Percentiles rank a stretch among this genome's conserved stretches.
phyloP scores from a whole-genome alignment of 192 early-diverging fungal genomes.

The Kickxella alabastrina region DNA sequence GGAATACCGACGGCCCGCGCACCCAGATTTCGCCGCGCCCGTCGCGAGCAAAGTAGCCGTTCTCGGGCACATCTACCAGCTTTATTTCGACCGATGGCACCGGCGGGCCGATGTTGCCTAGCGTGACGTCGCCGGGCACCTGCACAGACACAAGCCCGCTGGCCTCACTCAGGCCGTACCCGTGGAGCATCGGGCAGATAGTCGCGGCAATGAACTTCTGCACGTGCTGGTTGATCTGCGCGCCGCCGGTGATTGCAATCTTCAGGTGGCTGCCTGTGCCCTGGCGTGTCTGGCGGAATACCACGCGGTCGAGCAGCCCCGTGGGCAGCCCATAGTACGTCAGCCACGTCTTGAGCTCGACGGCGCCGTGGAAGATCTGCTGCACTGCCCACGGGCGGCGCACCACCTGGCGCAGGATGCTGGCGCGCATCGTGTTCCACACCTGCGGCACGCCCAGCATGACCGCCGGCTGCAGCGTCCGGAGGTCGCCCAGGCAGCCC shows the following conservation, averaged over 20 bases:
- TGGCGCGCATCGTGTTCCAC: conserved; percentile 86
- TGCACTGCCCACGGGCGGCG: conserved; percentile 53
- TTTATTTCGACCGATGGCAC: conserved; percentile 75
- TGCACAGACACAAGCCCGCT: conserved; percentile 69
- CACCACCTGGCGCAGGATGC: conserved; percentile 64
- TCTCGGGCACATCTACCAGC: conserved; percentile 69
- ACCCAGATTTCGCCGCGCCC: conserved; percentile 78
- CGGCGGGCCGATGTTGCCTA: conserved; percentile 70
- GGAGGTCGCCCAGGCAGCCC: conserved; percentile 72
- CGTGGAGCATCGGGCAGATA: conserved; percentile 79
- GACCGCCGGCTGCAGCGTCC: conserved; percentile 66
- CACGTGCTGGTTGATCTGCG: conserved; percentile 79
- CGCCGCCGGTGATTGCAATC: conserved; percentile 81
- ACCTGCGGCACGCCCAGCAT: conserved; percentile 84
- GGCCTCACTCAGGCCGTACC: conserved; percentile 85
- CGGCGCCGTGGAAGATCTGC: conserved; percentile 71
- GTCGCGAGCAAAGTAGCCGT: conserved; percentile 62
- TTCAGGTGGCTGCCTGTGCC: conserved; percentile 83
- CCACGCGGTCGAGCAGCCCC: conserved; percentile 63
- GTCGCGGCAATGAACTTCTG: conserved; percentile 76
- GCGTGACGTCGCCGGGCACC: conserved; percentile 57
- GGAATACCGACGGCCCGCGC: conserved; percentile 76
- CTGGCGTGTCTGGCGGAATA: conserved; percentile 80
- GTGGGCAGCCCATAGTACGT: conserved; percentile 65
- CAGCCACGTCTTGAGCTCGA: conserved; percentile 61